These are phyloP conservation scores for Rasamsonia emersonii DNA, from an alignment of 2,329 filamentous ascomycete genomes.

Conservation along the genomic window DNA sequence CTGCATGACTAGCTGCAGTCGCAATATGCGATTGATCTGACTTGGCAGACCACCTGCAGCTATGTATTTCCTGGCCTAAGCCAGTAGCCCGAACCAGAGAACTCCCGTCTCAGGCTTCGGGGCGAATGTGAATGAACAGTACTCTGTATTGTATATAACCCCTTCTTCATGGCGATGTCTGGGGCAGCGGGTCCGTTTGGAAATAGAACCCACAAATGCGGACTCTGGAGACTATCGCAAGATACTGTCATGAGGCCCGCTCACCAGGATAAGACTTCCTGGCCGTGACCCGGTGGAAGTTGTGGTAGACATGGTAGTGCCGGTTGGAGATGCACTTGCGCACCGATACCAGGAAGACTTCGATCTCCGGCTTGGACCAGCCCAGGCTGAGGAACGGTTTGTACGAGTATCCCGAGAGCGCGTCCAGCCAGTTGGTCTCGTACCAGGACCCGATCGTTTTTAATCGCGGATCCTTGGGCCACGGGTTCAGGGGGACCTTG, in stretches of 20 bases:
- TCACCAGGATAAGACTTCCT: slow-evolving; percentile 23
- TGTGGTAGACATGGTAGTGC: slow-evolving; percentile 33
- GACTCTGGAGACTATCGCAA: too few relatives aligned
- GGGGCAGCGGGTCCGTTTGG: too few relatives aligned
- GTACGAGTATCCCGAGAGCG: slow-evolving; percentile 35
- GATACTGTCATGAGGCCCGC: slow-evolving; percentile 7
- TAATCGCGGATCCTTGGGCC: slow-evolving; percentile 40
- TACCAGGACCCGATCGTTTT: slow-evolving; percentile 44
- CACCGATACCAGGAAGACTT: slow-evolving; percentile 38
- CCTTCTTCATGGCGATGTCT: too few relatives aligned
- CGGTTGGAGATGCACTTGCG: slow-evolving; percentile 33
- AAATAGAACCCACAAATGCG: too few relatives aligned
- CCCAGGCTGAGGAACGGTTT: slow-evolving; percentile 34
- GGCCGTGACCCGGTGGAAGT: slow-evolving; percentile 18
- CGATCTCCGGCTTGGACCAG: slow-evolving; percentile 38
- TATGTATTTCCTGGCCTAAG: too few relatives aligned
- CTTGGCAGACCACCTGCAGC: too few relatives aligned
- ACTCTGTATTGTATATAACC: too few relatives aligned
- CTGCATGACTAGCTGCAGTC: too few relatives aligned
- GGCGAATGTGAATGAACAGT: too few relatives aligned
- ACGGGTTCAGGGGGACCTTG: slow-evolving; percentile 46
- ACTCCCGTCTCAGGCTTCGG: too few relatives aligned
- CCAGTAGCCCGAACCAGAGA: too few relatives aligned
- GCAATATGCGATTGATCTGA: too few relatives aligned
- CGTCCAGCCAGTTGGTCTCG: slow-evolving; percentile 38